Conservation (phyloP, 1,139 yeast species). For the Diutina ranongensis region DNA sequence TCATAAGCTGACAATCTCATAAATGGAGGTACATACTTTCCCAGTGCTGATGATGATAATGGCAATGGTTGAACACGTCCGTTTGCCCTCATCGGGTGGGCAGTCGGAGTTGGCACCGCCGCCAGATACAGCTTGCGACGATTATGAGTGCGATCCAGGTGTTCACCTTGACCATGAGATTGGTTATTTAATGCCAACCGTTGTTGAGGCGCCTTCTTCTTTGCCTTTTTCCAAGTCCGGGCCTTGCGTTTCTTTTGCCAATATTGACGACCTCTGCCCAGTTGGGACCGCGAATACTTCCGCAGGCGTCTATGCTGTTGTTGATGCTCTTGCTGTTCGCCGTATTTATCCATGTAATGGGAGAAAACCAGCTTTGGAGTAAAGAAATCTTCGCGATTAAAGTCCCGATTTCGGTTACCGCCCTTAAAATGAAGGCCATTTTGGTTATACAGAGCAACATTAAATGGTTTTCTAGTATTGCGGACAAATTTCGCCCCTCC, state of each 20-base stretch:
- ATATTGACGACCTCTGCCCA: slow-evolving; percentile 16
- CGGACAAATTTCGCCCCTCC: slow-evolving; percentile 28
- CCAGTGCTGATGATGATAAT: slow-evolving; percentile 9
- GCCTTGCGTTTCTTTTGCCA: slow-evolving; percentile 16
- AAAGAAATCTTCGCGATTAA: slow-evolving; percentile 59
- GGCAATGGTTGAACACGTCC: not conserved
- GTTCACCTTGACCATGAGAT: slow-evolving; percentile 6
- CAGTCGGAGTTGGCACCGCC: not conserved
- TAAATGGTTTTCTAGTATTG: slow-evolving; percentile 49
- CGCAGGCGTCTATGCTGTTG: slow-evolving; percentile 9
- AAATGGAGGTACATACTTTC: slow-evolving; percentile 35
- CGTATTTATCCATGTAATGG: slow-evolving; percentile 58
- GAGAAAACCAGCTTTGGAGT: slow-evolving; percentile 68
- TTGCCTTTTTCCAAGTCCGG: not conserved
- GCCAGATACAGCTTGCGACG: slow-evolving; percentile 6
- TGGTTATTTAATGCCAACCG: slow-evolving; percentile 4
- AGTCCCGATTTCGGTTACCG: slow-evolving; percentile 15
- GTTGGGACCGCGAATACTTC: slow-evolving; percentile 22
- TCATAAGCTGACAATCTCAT: slow-evolving; percentile 24
- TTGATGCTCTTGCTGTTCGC: slow-evolving; percentile 23
- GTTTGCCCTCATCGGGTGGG: not conserved
- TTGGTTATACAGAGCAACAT: slow-evolving; percentile 44
- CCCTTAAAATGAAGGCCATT: slow-evolving; percentile 15
- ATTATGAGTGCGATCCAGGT: slow-evolving; percentile 5
- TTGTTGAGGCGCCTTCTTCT: not conserved